These are phyloP conservation scores for Triticum urartu DNA, from an alignment of 176 grass and related monocot genomes.

Conservation along the genomic window DNA sequence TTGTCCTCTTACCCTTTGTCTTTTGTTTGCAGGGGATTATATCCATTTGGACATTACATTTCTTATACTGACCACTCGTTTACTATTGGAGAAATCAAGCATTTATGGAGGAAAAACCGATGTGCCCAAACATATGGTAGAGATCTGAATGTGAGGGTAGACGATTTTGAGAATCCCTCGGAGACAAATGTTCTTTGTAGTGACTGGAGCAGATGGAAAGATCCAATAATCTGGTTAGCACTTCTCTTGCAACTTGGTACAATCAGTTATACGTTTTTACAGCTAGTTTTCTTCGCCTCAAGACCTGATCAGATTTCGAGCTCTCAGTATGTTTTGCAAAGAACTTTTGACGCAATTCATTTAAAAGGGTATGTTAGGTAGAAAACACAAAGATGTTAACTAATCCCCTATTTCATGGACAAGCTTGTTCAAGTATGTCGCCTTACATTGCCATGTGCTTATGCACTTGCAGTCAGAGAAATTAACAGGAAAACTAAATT, in stretches of 20 bases:
- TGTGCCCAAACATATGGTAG: constrained; percentile 60
- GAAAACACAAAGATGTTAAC: background rate
- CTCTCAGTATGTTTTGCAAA: background rate
- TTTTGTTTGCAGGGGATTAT: constrained; percentile 50
- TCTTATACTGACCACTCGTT: constrained; percentile 80
- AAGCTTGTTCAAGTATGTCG: background rate
- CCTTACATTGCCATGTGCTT: background rate
- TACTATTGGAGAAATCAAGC: constrained; percentile 78
- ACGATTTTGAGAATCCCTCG: constrained; percentile 73
- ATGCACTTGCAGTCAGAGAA: background rate
- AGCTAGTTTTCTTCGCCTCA: background rate
- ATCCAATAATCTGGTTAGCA: constrained; percentile 85
- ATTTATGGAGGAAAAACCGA: constrained; percentile 91
- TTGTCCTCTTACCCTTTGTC: constrained; percentile 5
- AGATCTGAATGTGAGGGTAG: constrained; percentile 71
- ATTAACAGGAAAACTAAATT: background rate
- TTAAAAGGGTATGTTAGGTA: background rate
- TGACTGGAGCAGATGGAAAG: constrained; percentile 82
- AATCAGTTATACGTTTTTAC: background rate
- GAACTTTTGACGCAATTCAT: background rate
- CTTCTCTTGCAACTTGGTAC: background rate
- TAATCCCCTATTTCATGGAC: background rate
- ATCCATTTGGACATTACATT: constrained; percentile 83
- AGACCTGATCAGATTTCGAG: background rate
- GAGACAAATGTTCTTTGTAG: constrained; percentile 90